Evolutionary conservation across 225 moss, liverwort and hornwort species (phyloP).

Genomic region (Rhytidiadelphus loreus): DNA sequence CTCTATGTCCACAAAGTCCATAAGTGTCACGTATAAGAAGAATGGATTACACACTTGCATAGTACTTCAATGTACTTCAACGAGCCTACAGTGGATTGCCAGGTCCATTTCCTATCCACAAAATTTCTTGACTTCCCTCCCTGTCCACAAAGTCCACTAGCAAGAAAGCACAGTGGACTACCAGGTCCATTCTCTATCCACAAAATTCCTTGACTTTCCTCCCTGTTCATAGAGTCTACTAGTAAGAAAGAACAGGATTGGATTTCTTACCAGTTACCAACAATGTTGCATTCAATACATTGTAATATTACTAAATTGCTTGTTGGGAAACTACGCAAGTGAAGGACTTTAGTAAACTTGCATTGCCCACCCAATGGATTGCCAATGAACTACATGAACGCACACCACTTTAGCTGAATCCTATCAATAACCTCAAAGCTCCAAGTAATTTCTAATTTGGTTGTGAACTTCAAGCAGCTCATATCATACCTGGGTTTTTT

Average conservation of each 20-base stretch:
- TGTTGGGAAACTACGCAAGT: too few species aligned
- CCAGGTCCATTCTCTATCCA: neutral
- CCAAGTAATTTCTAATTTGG: neutral
- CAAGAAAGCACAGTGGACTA: too few species aligned
- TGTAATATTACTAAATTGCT: too few species aligned
- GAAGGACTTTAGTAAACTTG: neutral
- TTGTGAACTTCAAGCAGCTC: neutral
- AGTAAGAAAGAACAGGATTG: neutral
- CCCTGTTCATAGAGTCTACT: neutral
- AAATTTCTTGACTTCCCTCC: neutral
- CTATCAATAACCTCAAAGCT: neutral
- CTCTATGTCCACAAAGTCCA: too few species aligned
- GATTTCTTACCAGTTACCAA: neutral
- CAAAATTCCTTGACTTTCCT: neutral
- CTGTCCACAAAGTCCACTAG: too few species aligned
- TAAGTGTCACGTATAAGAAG: too few species aligned
- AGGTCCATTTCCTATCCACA: neutral
- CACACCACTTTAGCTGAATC: neutral
- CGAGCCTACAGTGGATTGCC: neutral
- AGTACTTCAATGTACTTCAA: neutral
- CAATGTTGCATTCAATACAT: neutral
- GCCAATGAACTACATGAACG: neutral
- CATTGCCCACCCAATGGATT: neutral
- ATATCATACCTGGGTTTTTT: too few species aligned
- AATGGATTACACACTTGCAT: too few species aligned